Percentiles rank a stretch among this genome's conserved stretches.
Evolutionary conservation across 257 asterid genomes (phyloP).

Genomic region (Thymus quinquecostatus): DNA sequence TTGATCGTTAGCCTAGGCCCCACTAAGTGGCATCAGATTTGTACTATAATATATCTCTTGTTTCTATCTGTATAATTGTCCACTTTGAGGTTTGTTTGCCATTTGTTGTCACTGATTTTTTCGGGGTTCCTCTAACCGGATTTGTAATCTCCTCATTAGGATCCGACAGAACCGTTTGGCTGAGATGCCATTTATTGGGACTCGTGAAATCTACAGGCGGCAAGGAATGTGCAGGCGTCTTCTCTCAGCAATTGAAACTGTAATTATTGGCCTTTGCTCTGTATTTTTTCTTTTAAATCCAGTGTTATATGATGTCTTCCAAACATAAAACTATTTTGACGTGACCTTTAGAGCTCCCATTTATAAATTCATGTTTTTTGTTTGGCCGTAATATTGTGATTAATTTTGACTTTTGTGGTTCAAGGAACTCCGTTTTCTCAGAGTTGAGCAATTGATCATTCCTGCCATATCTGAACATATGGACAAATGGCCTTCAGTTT

Average conservation of each 20-base stretch:
- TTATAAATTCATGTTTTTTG: not conserved
- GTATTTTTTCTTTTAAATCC: not conserved
- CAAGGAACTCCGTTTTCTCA: slow-evolving; percentile 73
- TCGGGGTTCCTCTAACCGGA: slow-evolving; percentile 21
- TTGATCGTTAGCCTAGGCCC: slow-evolving; percentile 17
- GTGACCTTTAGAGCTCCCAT: not conserved
- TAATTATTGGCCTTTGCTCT: slow-evolving; percentile 36
- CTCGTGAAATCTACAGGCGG: slow-evolving; percentile 80
- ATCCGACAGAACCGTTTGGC: slow-evolving; percentile 77
- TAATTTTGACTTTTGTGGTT: slow-evolving; percentile 25
- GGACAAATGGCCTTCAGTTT: slow-evolving; percentile 74
- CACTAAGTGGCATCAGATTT: slow-evolving; percentile 17
- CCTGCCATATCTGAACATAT: slow-evolving; percentile 89
- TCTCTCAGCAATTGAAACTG: slow-evolving; percentile 76
- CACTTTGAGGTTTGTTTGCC: slow-evolving; percentile 10
- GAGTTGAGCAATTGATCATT: slow-evolving; percentile 73
- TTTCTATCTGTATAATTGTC: slow-evolving; percentile 18
- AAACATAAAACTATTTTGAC: not conserved
- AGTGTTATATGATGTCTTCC: too few species aligned
- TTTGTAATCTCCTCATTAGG: slow-evolving; percentile 43
- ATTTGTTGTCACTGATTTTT: not conserved
- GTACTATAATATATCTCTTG: slow-evolving; percentile 4
- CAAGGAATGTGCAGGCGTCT: slow-evolving; percentile 97
- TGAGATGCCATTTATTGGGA: slow-evolving; percentile 96
- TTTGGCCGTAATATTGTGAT: slow-evolving; percentile 9